Evolutionary conservation across 1,284 basidiomycete species (phyloP).

Genomic region (Ceratobasidium papillatum): DNA sequence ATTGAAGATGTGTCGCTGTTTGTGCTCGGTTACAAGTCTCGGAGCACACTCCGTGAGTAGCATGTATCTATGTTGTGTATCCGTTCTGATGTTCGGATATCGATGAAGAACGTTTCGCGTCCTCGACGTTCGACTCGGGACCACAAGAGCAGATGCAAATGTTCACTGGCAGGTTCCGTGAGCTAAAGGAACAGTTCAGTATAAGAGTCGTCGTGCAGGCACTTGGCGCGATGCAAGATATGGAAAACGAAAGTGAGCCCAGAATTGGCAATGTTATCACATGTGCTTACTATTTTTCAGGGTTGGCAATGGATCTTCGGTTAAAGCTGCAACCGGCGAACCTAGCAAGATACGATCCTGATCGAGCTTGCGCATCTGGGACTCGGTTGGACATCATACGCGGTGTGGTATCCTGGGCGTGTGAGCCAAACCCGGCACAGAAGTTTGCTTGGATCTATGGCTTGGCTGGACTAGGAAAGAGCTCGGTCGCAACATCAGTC

Average conservation of each 20-base stretch:
- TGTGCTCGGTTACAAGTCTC: not conserved
- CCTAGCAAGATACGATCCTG: not conserved
- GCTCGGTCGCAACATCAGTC: constrained; percentile 47
- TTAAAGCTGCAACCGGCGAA: not conserved
- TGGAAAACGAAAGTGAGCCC: not conserved
- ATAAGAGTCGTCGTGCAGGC: not conserved
- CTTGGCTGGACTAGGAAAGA: constrained; percentile 47
- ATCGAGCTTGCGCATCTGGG: not conserved
- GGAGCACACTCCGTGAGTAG: no score
- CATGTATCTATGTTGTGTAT: not conserved
- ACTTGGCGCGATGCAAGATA: not conserved
- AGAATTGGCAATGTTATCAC: not conserved
- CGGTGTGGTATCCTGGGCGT: not conserved
- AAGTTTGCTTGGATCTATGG: constrained; percentile 46
- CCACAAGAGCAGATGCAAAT: not conserved
- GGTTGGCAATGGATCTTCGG: not conserved
- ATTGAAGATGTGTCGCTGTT: not conserved
- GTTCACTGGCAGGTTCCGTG: not conserved
- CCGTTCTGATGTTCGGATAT: no score
- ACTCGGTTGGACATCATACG: not conserved
- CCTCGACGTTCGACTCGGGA: not conserved
- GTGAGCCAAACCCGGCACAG: no score
- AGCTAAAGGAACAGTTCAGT: not conserved
- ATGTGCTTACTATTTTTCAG: not conserved
- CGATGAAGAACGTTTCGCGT: not conserved